Conservation (phyloP, 495 filamentous ascomycete species). For the Penicillium salamii region DNA sequence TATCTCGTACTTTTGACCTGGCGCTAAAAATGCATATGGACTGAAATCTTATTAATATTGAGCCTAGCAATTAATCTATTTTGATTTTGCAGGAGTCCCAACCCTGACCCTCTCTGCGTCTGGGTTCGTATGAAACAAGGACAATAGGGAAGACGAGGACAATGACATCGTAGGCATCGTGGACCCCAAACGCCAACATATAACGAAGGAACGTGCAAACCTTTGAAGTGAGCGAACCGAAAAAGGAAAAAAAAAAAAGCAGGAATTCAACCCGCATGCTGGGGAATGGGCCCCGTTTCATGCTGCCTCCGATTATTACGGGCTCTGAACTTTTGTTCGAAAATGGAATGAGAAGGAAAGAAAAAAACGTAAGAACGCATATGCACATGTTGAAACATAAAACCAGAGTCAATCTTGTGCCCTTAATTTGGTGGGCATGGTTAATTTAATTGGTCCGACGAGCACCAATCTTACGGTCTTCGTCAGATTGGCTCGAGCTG, state of each 20-base stretch:
- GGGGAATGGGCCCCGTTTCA: neutral
- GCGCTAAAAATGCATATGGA: neutral
- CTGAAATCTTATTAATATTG: constrained; percentile 20
- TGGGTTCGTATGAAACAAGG: constrained; percentile 23
- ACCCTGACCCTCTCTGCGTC: constrained; percentile 18
- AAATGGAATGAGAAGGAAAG: constrained; percentile 1
- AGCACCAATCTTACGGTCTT: constrained; percentile 39
- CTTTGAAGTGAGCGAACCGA: constrained; percentile 2
- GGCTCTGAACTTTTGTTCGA: constrained; percentile 11
- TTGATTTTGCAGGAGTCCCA: constrained; percentile 26
- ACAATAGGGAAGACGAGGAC: constrained; percentile 18
- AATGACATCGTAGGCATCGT: constrained; percentile 27
- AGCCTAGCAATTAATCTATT: constrained; percentile 30
- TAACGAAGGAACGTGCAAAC: constrained; percentile 10
- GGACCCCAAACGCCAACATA: constrained; percentile 25
- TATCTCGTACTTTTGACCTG: too few relatives aligned
- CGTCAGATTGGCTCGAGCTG: constrained; percentile 53
- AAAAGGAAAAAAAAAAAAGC: constrained; percentile 6
- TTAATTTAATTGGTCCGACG: constrained; percentile 20
- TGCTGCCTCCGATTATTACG: constrained; percentile 16
- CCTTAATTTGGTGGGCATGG: constrained; percentile 12
- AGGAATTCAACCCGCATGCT: neutral
- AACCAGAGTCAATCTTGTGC: constrained; percentile 13
- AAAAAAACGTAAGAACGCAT: constrained; percentile 6
- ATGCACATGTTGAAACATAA: constrained; percentile 28